phyloP scores from a whole-genome alignment of 805 yeast genomes.

The Candida arabinofermentans region DNA sequence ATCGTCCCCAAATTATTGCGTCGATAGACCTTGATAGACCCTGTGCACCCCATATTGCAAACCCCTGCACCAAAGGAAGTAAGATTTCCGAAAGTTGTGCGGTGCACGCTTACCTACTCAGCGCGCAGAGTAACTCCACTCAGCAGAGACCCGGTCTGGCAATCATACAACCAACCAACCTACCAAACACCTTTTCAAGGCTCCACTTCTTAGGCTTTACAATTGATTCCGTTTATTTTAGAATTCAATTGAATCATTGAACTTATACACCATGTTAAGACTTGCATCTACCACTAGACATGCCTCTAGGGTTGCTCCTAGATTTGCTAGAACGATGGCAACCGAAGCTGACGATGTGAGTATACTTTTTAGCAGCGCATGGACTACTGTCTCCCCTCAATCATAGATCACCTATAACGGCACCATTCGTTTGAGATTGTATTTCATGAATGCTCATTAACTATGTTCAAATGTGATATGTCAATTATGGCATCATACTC shows the following conservation, averaged over 20 bases:
- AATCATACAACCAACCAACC: too few relatives aligned
- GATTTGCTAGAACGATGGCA: conserved; percentile 29
- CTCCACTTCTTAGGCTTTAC: too few relatives aligned
- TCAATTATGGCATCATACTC: too few relatives aligned
- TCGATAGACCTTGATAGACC: background rate
- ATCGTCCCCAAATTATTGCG: background rate
- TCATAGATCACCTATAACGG: background rate
- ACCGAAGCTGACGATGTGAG: conserved; percentile 26
- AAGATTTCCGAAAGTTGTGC: too few relatives aligned
- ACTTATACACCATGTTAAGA: conserved; percentile 18
- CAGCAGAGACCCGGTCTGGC: too few relatives aligned
- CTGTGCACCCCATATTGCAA: too few relatives aligned
- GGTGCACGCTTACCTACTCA: too few relatives aligned
- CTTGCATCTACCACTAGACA: conserved; percentile 15
- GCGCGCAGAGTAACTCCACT: too few relatives aligned
- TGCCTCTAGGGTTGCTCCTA: conserved; percentile 16
- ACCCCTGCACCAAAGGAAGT: too few relatives aligned
- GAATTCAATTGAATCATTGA: background rate
- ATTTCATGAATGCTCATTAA: background rate
- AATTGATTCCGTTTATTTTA: too few relatives aligned
- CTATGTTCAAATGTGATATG: too few relatives aligned
- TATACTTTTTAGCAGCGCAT: conserved; percentile 2
- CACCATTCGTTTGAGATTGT: background rate
- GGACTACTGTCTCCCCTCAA: background rate
- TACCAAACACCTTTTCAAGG: too few relatives aligned